Evolutionary conservation across 2,329 filamentous ascomycete species (phyloP), one percentile per base, ranked within the genome.

Genomic region (Tolypocladium endophyticum): DNA sequence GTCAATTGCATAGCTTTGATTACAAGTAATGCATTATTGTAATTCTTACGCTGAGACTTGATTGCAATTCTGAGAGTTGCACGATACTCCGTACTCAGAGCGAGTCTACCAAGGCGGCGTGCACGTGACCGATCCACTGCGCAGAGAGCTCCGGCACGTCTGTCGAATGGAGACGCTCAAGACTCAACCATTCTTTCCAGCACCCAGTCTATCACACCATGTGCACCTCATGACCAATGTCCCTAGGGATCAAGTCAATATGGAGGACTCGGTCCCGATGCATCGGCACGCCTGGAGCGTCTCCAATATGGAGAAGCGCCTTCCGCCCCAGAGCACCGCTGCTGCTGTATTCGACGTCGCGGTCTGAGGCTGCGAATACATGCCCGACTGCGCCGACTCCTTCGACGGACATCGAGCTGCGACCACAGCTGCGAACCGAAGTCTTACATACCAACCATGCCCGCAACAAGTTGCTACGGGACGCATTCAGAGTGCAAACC

Each of bases 201-300:
- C 20, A 54, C 30, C 30, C 20, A 41, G 30, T 35, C 50, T 30
- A 23, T 35, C 30, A 54, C 50, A 54, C 14, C 56, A 78, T 79
- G 76, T 64, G 60, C 67, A 66, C 59, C 60, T 70, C 66, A 76
- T 78, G 73, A 74, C 69, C 67, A 73, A 79, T 79, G 77, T 76
- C 72, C 70, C 71, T 76, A 70, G 75, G 76, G 72, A 73, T 76
- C 73, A 73, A 71, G 64, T 71, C 72, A 68, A 62, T 71, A 70
- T 76, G 74, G 75, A 74, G 76, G 72, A 72, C 71, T 68, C 70
- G 71, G 69, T 68, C 69, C 64, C 72, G 68, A 64, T 68, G 65
- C 65, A 67, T 66, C 63, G 66, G 66, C 64, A 61, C 66, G 59
- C 58, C 65, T 62, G 65, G 64, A 59, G 60, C 58, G 60, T 60